Evolutionary conservation across 2,329 filamentous ascomycete genomes (phyloP).

Genomic region (Plenodomus tracheiphilus): DNA sequence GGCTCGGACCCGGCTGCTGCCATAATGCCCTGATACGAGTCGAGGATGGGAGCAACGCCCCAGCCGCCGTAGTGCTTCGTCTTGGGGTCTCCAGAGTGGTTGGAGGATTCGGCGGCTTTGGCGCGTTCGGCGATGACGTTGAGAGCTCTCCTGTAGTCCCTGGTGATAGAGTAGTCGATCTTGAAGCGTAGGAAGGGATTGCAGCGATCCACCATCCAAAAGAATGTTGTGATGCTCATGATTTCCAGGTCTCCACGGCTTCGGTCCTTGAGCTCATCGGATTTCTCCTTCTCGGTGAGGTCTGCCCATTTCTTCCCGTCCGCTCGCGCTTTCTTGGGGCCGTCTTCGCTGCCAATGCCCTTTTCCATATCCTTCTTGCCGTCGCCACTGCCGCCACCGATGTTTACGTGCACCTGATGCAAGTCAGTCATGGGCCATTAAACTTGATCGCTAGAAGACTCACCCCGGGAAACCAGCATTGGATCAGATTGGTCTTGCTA

Average conservation of each 20-base stretch:
- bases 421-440: conserved; percentile 51
- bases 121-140: conserved; percentile 4
- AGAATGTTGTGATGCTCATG: conserved; percentile 50
- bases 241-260: background rate
- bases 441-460: conserved; percentile 1
- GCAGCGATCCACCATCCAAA: conserved; percentile 56
- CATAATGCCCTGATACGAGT: conserved; percentile 11
- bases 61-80: conserved; percentile 7
- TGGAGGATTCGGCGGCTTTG: background rate
- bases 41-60: conserved; percentile 8
- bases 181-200: conserved; percentile 5
- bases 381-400: conserved; percentile 54
- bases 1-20: conserved; percentile 4
- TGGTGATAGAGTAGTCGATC: conserved; percentile 3
- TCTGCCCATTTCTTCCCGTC: background rate
- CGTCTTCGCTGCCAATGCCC: conserved; percentile 1
- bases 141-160: conserved; percentile 9
- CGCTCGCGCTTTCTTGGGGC: conserved; percentile 1
- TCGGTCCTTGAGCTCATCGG: conserved; percentile 5
- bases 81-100: background rate
- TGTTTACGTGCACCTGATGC: conserved; percentile 54
- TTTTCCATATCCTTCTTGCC: conserved; percentile 1
- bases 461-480: conserved; percentile 2
- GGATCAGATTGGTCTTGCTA: conserved; percentile 1
- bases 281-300: conserved; percentile 41